A percentile compares a stretch with the other conserved stretches of the same genome.
Evolutionary conservation across 768 basidiomycete species (phyloP).

Genomic region (Termitomyces titanicus): DNA sequence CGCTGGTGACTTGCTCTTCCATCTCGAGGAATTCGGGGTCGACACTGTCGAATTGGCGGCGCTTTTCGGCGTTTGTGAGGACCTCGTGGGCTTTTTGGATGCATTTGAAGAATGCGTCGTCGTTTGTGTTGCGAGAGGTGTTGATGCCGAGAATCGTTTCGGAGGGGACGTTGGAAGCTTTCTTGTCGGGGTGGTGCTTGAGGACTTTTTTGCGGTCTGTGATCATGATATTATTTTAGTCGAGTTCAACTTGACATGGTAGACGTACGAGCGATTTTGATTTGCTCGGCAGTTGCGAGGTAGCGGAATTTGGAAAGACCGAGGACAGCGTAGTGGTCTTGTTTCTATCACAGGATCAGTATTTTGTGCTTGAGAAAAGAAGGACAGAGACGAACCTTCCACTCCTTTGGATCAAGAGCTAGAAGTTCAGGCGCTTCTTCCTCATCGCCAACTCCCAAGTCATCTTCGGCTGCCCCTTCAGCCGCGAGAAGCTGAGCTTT

Average conservation of each 20-base stretch:
- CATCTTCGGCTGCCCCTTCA: slow-evolving; percentile 65
- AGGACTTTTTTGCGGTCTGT: slow-evolving; percentile 99
- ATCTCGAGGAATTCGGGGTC: slow-evolving; percentile 73
- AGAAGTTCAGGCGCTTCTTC: slow-evolving; percentile 70
- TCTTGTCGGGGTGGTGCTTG: slow-evolving; percentile 98
- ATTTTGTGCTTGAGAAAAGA: background rate
- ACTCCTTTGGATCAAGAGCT: slow-evolving; percentile 90
- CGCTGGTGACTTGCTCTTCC: slow-evolving; percentile 72
- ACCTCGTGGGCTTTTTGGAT: slow-evolving; percentile 98
- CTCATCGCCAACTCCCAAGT: slow-evolving; percentile 92
- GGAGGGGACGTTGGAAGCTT: slow-evolving; percentile 40
- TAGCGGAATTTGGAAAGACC: slow-evolving; percentile 89
- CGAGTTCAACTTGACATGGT: background rate
- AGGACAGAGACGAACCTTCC: slow-evolving; percentile 64
- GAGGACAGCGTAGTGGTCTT: slow-evolving; percentile 97
- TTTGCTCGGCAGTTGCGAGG: slow-evolving; percentile 85
- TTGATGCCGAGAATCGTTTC: slow-evolving; percentile 43
- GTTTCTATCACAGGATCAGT: slow-evolving; percentile 59
- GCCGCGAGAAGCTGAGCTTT: slow-evolving; percentile 43
- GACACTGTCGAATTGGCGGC: slow-evolving; percentile 95
- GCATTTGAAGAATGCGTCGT: slow-evolving; percentile 99
- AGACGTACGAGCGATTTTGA: slow-evolving; percentile 89
- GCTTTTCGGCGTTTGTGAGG: slow-evolving; percentile 79
- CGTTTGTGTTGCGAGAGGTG: slow-evolving; percentile 79
- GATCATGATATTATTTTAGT: background rate